Evolutionary conservation across 2,329 filamentous ascomycete species (phyloP).

Genomic region (Fusarium burgessii): DNA sequence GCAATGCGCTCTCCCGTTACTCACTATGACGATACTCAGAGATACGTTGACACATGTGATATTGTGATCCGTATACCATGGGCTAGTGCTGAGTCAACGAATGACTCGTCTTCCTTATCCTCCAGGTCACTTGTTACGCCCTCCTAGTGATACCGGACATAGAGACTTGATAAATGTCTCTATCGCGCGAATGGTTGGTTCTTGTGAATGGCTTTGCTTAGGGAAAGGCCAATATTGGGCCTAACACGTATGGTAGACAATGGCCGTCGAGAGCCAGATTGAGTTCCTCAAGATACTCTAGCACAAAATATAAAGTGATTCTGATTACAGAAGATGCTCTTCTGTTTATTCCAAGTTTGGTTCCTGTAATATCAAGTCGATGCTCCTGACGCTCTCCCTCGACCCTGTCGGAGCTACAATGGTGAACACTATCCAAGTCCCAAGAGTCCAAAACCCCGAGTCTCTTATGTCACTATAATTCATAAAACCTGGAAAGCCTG

Average conservation of each 20-base stretch:
- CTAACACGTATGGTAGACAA: not conserved
- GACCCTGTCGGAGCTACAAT: not conserved
- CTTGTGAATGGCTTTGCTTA: not conserved
- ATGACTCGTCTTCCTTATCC: not conserved
- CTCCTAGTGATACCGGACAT: not conserved
- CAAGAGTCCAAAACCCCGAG: not conserved
- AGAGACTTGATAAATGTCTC: not conserved
- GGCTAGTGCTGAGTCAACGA: not conserved
- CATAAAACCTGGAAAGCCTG: not conserved
- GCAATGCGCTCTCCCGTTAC: not conserved
- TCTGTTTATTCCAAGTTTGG: not conserved
- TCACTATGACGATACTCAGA: not conserved
- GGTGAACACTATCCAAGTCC: not conserved
- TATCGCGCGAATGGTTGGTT: not conserved
- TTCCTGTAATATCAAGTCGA: not conserved
- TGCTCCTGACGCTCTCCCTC: not conserved
- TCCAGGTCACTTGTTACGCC: not conserved
- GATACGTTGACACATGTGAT: not conserved
- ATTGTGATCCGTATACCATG: not conserved
- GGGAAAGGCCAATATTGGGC: not conserved
- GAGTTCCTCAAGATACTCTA: not conserved
- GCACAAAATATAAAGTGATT: not conserved
- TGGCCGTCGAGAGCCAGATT: not conserved
- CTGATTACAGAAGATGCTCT: fast-evolving
- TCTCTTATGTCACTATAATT: not conserved